Evolutionary conservation across 208 protist genomes (phyloP).

Genomic region (Leptomonas pyrrhocoris): DNA sequence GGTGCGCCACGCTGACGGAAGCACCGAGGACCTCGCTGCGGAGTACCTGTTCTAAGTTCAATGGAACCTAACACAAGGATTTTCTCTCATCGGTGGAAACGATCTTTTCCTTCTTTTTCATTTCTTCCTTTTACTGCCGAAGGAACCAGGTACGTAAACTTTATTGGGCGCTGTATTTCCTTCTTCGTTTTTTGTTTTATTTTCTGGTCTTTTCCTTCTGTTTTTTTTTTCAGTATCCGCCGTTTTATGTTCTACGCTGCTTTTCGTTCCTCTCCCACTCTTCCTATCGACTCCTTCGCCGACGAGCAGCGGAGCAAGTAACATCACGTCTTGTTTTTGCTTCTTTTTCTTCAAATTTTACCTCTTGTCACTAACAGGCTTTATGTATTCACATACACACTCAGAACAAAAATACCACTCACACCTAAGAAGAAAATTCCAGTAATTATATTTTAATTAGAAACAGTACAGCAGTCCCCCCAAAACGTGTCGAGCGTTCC

Average conservation of each 20-base stretch:
- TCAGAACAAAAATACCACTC: too few species aligned
- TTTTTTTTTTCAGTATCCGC: background rate
- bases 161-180: background rate
- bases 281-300: too few species aligned
- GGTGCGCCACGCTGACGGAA: constrained; percentile 44
- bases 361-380: too few species aligned
- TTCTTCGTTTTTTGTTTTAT: background rate
- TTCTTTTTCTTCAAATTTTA: too few species aligned
- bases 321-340: too few species aligned
- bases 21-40: constrained; percentile 48
- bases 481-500: too few species aligned
- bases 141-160: background rate
- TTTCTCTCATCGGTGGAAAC: too few species aligned
- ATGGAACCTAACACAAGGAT: background rate
- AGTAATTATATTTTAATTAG: too few species aligned
- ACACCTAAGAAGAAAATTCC: too few species aligned
- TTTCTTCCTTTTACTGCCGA: background rate
- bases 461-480: too few species aligned
- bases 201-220: background rate
- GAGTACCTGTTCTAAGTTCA: constrained; percentile 70
- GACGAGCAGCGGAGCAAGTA: too few species aligned
- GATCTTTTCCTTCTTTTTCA: background rate
- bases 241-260: background rate
- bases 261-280: background rate
- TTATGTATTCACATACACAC: too few species aligned